phyloP scores from a whole-genome alignment of 2,329 filamentous ascomycete species.

The Pyricularia sp. region DNA sequence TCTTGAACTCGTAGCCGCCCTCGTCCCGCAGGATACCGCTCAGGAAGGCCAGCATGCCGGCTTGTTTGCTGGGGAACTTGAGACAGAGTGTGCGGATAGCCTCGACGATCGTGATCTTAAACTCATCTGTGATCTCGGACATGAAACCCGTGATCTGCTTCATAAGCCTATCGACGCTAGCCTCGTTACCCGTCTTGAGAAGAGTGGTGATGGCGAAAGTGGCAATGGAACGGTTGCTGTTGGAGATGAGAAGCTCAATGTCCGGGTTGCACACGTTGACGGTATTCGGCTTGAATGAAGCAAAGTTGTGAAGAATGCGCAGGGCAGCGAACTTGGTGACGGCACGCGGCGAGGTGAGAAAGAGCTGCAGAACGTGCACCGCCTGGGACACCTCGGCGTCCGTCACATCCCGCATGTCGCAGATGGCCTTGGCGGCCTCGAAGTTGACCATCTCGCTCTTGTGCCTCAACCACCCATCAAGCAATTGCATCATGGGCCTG shows the following conservation, averaged over 20 bases:
- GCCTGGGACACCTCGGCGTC: conserved; percentile 87
- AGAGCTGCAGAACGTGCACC: conserved; percentile 90
- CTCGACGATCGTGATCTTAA: conserved; percentile 99
- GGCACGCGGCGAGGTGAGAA: conserved; percentile 88
- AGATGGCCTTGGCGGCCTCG: conserved; percentile 96
- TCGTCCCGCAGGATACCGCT: conserved; percentile 95
- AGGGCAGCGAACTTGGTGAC: conserved; percentile 98
- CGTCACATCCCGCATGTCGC: conserved; percentile 85
- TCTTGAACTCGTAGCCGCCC: conserved; percentile 97
- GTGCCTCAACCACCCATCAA: conserved; percentile 93
- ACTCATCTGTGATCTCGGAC: conserved; percentile 98
- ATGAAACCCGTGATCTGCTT: conserved; percentile 98
- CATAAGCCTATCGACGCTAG: conserved; percentile 93
- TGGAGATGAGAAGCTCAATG: conserved; percentile 93
- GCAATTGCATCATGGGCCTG: conserved; percentile 93
- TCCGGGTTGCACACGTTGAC: conserved; percentile 94
- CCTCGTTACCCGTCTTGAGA: conserved; percentile 96
- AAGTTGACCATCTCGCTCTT: conserved; percentile 99
- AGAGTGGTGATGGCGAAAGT: conserved; percentile 98
- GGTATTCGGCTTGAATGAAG: conserved; percentile 88
- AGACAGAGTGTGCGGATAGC: conserved; percentile 92
- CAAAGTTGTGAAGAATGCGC: conserved; percentile 91
- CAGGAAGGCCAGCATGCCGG: conserved; percentile 93
- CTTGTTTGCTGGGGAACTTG: conserved; percentile 97
- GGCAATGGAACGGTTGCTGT: conserved; percentile 93